Percentiles rank a stretch among this genome's conserved stretches.
Conservation (phyloP, 352 stramenopile species). For the Phytophthora chlamydospora region DNA sequence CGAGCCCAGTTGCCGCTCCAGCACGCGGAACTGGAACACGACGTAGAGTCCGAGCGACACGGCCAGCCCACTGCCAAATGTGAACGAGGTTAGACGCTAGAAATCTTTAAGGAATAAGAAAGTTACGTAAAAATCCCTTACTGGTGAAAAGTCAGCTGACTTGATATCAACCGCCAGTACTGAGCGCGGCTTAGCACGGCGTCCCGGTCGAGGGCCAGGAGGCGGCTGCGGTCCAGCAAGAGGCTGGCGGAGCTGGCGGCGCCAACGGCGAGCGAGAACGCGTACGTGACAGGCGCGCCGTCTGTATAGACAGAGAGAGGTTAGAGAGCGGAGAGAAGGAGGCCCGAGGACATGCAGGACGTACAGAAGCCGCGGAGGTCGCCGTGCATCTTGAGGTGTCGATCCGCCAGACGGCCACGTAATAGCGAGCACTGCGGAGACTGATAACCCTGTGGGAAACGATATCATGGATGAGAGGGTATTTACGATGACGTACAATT, state of each 20-base stretch:
- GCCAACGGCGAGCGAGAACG: slow-evolving; percentile 69
- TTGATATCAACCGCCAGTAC: slow-evolving; percentile 73
- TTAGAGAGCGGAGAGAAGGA: slow-evolving; percentile 16
- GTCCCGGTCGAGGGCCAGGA: slow-evolving; percentile 62
- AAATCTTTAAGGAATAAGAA: slow-evolving; percentile 4
- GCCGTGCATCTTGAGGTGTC: slow-evolving; percentile 59
- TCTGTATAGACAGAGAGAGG: slow-evolving; percentile 43
- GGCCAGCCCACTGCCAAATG: slow-evolving; percentile 60
- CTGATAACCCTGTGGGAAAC: no score
- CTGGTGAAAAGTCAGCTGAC: slow-evolving; percentile 82
- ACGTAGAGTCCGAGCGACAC: slow-evolving; percentile 84
- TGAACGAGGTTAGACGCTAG: slow-evolving; percentile 13
- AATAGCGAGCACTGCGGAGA: neutral
- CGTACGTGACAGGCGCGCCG: slow-evolving; percentile 81
- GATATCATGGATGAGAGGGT: no score
- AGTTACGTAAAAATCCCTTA: slow-evolving; percentile 30
- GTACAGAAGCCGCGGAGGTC: slow-evolving; percentile 84
- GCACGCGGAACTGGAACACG: slow-evolving; percentile 85
- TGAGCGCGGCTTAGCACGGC: slow-evolving; percentile 61
- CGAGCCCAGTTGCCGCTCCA: slow-evolving; percentile 86
- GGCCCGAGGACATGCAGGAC: slow-evolving; percentile 19
- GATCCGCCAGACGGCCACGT: slow-evolving; percentile 22
- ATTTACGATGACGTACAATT: no score
- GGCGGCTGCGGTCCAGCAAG: slow-evolving; percentile 59
- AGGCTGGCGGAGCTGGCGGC: slow-evolving; percentile 70